These are phyloP conservation scores for Boletellus ananas DNA, from an alignment of 768 basidiomycete genomes.

Conservation along the genomic window DNA sequence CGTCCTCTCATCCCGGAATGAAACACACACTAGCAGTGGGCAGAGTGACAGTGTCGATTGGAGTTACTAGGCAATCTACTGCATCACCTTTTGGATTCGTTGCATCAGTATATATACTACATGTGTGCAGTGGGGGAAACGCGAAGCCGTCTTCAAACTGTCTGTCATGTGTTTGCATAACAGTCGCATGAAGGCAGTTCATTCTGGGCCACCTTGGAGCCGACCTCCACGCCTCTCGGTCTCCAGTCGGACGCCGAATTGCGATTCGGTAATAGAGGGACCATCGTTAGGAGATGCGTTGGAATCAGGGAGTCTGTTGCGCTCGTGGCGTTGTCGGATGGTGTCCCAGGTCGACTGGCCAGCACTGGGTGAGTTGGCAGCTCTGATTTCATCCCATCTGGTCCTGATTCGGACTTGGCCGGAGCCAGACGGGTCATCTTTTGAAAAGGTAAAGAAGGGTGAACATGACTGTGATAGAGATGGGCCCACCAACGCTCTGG, in stretches of 20 bases:
- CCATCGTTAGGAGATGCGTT: slow-evolving; percentile 4
- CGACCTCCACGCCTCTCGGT: slow-evolving; percentile 44
- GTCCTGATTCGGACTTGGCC: slow-evolving; percentile 22
- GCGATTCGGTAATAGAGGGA: slow-evolving; percentile 12
- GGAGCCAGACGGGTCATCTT: slow-evolving; percentile 3
- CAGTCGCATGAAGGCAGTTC: neutral
- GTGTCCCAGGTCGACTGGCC: slow-evolving; percentile 63
- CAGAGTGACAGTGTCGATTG: slow-evolving; percentile 4
- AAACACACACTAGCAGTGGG: slow-evolving; percentile 1
- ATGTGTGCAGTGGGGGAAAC: neutral
- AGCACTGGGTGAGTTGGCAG: slow-evolving; percentile 41
- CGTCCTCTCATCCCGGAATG: slow-evolving; percentile 1
- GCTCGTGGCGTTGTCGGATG: slow-evolving; percentile 57
- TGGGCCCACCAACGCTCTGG: slow-evolving; percentile 13
- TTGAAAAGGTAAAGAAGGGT: neutral
- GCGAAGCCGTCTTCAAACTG: neutral
- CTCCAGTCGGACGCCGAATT: slow-evolving; percentile 58
- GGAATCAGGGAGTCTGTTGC: slow-evolving; percentile 18
- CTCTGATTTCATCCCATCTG: slow-evolving; percentile 68
- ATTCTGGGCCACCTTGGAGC: slow-evolving; percentile 17
- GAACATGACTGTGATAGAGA: neutral
- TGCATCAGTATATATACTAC: slow-evolving; percentile 8
- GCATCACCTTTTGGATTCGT: neutral
- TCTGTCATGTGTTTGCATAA: neutral
- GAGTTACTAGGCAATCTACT: slow-evolving; percentile 9